Base-by-base conservation (phyloP, 768 basidiomycete species). In the Termitomyces bulborhizus region DNA sequence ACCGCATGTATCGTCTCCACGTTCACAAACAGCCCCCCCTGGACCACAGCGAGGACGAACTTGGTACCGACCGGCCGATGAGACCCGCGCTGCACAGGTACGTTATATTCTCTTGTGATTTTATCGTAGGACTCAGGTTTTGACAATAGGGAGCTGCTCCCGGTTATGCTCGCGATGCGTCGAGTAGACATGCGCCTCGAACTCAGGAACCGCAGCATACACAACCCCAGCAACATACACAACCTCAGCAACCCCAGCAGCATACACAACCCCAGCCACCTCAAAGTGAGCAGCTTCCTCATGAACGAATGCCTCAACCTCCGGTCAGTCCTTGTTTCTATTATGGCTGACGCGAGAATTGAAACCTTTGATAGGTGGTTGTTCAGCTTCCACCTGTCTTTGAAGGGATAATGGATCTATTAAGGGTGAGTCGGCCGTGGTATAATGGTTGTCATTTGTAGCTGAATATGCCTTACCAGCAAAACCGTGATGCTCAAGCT, bases 401-500 rank as follows among this genome's bases (percentile, higher is more conserved):
- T 54, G 81, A 88, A 50, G 83, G 85, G 0, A 73, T 91, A 53
- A 78, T 92, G 76, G 76, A 80, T 43, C 77, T 91, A 55, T 68
- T 89, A 26, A 72, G 87, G 54, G 88, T 88, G 62, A 59, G 79
- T 58, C 21, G 55, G 52, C 46, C 5, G 12, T n/a, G 42, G 36
- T 9, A 34, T 13, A 58, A 18, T 39, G 41, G 13, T 26, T 26
- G 11, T 26, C 37, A 48, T n/a, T 7, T 41, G 37, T 47, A 51
- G 51, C 16, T 60, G 48, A 51, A 48, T 9, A 43, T 45, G 29
- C 6, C 2, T n/a, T 3, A 45, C 3, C 59, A 92, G 90, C 86
- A 90, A 72, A 90, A 88, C 66, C 85, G 85, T 3, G 68, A 81
- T 5, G 86, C 86, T 0, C 86, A 89, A 66, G 68, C 82, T 18